Evolutionary conservation across 345 rosid species (phyloP), one percentile per base, ranked within the genome.

Genomic region (Eucalyptus microcorys): DNA sequence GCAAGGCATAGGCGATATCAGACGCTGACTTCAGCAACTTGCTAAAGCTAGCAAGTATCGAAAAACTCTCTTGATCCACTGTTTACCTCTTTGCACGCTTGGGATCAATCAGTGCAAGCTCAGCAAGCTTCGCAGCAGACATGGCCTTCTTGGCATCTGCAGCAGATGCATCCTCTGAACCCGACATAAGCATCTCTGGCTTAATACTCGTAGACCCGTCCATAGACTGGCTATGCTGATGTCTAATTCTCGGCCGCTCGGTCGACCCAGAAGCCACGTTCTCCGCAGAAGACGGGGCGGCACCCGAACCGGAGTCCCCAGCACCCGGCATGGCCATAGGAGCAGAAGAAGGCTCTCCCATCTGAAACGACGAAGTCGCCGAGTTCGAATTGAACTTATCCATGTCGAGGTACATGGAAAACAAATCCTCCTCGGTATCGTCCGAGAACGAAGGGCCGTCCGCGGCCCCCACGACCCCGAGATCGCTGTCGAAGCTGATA

Each of bases 81-180:
- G 53, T 43, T 26, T 92, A 98, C 99, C 99, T 97, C 92, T 98
- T 97, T 24, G 99, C 99, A 53, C 99, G 99, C 91, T 96, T 98
- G 84, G 99, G 99, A 92, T 98, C 99, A 83, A 95, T 89, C 86
- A 96, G 97, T 84, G 99, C 99, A 91, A 98, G 99, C 94, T 98
- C 99, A 79, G 99, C 98, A 91, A 98, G 99, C 94, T 98, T 96
- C 87, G 98, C 93, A 90, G 99, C 97, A 81, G 99, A 96, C 90
- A 96, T 92, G 12, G 99, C 95, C 90, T 98, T 98, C 95, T 97
- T 98, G 88, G 95, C 86, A 92, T 97, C 98, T 81, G 93, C 93
- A 1, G 87, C 27, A 43, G 96, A 90, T 19, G 76, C 93, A 6
- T 96, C 99, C 68, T 96, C 99, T 7, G 95, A 92, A 84, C 95